Conservation (phyloP, 192 early-diverging fungal genomes). For the Entophlyctis helioformis region DNA sequence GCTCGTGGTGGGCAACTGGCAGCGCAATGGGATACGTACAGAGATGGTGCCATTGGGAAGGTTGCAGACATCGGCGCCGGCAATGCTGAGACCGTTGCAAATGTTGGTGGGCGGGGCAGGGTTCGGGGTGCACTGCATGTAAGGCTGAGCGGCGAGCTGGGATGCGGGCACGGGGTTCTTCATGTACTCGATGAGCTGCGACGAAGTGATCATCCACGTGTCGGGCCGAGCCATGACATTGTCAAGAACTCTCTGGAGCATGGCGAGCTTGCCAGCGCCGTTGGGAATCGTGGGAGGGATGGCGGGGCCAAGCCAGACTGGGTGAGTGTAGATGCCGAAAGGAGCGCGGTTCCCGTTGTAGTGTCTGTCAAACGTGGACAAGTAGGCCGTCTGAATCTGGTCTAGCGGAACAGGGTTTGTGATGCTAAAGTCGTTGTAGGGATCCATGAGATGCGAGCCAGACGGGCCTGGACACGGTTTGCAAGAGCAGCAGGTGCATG, state of each 20-base stretch:
- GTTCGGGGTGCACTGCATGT: conserved; percentile 47
- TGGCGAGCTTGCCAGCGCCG: conserved; percentile 11
- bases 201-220: conserved; percentile 62
- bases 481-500: no score
- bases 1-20: neutral
- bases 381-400: neutral
- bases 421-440: conserved; percentile 13
- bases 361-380: conserved; percentile 10
- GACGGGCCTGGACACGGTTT: neutral
- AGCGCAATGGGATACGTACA: neutral
- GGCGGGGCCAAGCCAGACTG: conserved; percentile 9
- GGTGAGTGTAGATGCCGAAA: conserved; percentile 24
- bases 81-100: conserved; percentile 50
- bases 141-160: conserved; percentile 45
- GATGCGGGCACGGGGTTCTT: conserved; percentile 63
- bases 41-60: conserved; percentile 3
- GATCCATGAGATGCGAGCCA: conserved; percentile 19
- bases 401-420: neutral
- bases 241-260: conserved; percentile 36
- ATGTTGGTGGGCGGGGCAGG: conserved; percentile 51
- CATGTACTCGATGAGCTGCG: conserved; percentile 63
- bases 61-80: conserved; percentile 9
- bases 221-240: conserved; percentile 39
- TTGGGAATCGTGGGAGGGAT: conserved; percentile 7
- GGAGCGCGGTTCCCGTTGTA: conserved; percentile 17